Conservation (phyloP, 768 basidiomycete genomes). For the Gyrodon lividus region DNA sequence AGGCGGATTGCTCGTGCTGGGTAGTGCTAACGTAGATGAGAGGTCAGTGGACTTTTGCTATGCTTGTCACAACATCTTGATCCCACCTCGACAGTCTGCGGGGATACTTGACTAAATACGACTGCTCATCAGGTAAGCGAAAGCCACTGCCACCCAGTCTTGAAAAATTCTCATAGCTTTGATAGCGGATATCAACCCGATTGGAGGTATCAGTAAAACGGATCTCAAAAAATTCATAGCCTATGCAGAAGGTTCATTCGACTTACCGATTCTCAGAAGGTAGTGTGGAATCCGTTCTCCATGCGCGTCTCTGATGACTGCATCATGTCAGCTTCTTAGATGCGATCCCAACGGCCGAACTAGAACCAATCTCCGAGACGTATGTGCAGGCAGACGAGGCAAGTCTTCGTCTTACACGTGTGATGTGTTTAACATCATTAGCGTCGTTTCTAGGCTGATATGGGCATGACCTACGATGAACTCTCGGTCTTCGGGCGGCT, state of each 20-base stretch:
- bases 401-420: constrained; percentile 9
- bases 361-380: constrained; percentile 91
- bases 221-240: constrained; percentile 95
- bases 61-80: neutral
- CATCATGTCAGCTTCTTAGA: constrained; percentile 68
- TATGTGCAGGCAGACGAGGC: constrained; percentile 98
- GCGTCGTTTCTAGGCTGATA: constrained; percentile 65
- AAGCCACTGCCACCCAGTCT: neutral
- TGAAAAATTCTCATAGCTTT: neutral
- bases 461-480: constrained; percentile 99
- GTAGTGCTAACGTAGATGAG: constrained; percentile 98
- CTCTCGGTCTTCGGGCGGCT: constrained; percentile 90
- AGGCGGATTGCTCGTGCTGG: constrained; percentile 92
- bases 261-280: constrained; percentile 82
- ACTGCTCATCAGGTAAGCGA: constrained; percentile 79
- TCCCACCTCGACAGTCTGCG: constrained; percentile 58
- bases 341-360: constrained; percentile 92
- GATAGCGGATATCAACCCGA: constrained; percentile 94
- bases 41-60: constrained; percentile 48
- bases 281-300: constrained; percentile 31
- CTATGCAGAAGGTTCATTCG: constrained; percentile 74
- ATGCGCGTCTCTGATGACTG: neutral
- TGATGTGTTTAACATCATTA: neutral
- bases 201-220: constrained; percentile 96
- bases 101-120: constrained; percentile 97